phyloP scores from a whole-genome alignment of 306 rosid species.

The Trifolium pratense region DNA sequence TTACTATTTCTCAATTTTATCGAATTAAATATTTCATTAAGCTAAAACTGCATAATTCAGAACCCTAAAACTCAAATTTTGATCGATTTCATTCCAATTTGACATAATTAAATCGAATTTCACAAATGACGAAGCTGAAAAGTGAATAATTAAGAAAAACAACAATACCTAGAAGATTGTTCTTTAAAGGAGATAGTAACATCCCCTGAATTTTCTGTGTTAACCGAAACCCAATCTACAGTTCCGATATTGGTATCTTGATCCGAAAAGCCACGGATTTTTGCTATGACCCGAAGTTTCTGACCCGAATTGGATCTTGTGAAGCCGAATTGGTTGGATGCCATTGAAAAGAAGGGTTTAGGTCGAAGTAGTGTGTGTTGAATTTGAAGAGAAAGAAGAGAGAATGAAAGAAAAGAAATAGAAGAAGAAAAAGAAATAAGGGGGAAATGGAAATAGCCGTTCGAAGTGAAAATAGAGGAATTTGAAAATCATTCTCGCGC shows the following conservation, averaged over 20 bases:
- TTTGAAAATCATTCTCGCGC: conserved; percentile 40
- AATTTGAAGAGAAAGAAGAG: background rate
- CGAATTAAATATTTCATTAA: too few species aligned
- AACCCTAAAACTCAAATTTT: background rate
- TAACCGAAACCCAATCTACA: conserved; percentile 61
- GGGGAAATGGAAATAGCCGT: conserved; percentile 45
- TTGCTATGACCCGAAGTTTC: conserved; percentile 67
- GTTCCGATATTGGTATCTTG: conserved; percentile 35
- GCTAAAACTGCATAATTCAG: background rate
- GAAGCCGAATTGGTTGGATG: conserved; percentile 38
- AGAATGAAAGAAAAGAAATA: background rate
- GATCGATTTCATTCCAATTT: background rate
- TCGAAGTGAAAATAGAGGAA: background rate
- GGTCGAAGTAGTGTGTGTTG: background rate
- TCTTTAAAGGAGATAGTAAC: conserved; percentile 64
- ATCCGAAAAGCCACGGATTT: conserved; percentile 48
- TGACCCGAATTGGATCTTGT: conserved; percentile 23
- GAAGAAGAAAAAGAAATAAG: background rate
- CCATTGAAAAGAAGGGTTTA: conserved; percentile 48
- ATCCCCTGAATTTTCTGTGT: conserved; percentile 52
- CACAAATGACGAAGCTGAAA: conserved; percentile 15
- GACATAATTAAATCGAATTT: background rate
- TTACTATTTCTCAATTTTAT: background rate
- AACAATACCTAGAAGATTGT: conserved; percentile 60
- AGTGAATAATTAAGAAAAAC: background rate